Conservation (phyloP, 495 filamentous ascomycete genomes). For the Copromyces sp. region DNA sequence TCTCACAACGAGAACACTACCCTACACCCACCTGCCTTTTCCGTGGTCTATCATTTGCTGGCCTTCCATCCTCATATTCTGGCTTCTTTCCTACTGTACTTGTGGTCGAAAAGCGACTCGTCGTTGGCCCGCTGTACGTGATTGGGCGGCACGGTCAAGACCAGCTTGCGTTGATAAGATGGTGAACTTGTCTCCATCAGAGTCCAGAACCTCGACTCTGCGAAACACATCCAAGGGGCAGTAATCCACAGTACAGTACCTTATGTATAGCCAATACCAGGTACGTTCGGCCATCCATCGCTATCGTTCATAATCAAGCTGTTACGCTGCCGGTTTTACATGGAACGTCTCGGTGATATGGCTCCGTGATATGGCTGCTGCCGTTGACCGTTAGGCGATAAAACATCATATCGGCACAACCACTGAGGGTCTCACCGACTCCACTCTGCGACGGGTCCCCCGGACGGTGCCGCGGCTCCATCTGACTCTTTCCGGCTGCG, state of each 20-base stretch:
- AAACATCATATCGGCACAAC: not conserved
- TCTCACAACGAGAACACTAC: not conserved
- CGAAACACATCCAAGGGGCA: not conserved
- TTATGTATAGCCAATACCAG: not conserved
- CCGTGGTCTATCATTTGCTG: not conserved
- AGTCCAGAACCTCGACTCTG: not conserved
- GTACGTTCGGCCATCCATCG: not conserved
- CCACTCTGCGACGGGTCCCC: conserved; percentile 10
- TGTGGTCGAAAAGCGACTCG: not conserved
- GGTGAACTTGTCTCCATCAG: not conserved
- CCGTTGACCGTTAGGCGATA: not conserved
- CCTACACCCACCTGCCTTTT: not conserved
- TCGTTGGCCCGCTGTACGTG: not conserved
- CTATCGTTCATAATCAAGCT: not conserved
- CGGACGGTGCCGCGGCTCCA: conserved; percentile 4
- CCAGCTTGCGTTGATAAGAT: not conserved
- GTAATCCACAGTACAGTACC: not conserved
- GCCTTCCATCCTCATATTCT: not conserved
- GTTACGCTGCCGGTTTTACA: not conserved
- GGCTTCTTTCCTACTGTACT: not conserved
- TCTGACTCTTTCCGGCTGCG: conserved; percentile 16
- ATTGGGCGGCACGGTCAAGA: not conserved
- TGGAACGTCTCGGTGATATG: not conserved
- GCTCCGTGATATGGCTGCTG: not conserved
- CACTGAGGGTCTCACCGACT: conserved; percentile 14